Evolutionary conservation across 352 stramenopile species (phyloP), one percentile per base, ranked within the genome.

Genomic region (Halophytophthora batemanensis): DNA sequence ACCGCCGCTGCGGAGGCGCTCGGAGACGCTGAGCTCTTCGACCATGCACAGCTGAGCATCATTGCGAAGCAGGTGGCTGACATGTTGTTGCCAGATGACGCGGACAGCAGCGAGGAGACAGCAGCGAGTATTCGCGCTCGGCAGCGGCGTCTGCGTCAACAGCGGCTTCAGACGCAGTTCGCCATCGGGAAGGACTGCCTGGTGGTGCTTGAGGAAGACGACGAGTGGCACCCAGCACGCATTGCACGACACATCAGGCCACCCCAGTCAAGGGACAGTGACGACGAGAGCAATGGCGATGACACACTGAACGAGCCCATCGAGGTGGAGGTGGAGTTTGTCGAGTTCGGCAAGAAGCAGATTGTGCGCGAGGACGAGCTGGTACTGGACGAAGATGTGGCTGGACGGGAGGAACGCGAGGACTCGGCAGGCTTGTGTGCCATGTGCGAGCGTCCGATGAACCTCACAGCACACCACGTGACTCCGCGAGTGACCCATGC

Each of bases 401-500:
- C 76, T 8, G 73, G 60, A 7, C 63, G 62, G 54, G 66, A 86
- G 70, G 61, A 90, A 41, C 51, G 68, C 29, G 62, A 74, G 11
- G 85, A 86, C 46, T 70, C 77, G 31, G 64, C 70, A 4, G 66
- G 57, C 15, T 33, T 76, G 31, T 98, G 94, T 43, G 80, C 76
- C 51, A 88, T 98, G 63, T 98, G 94, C 49, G 88, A 96, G 66
- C 80, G 94, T 18, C 70, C 75, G 10, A 96, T 97, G 68, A 90
- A 88, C 51, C 44, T 98, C 15, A 97, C 91, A 13, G 79, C 80
- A 6, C 94, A 98, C 66, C 94, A 98, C 56, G 66, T 98, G 7
- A 97, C 96, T 46, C 94, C 94, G 5, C 86, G 87, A 35, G 77
- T 77, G n/a, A 86, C 65, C 3, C 86, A 96, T 49, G 56, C 71